These are phyloP conservation scores for Claviceps fusiformis DNA, from an alignment of 2,329 filamentous ascomycete species.

Conservation along the genomic window DNA sequence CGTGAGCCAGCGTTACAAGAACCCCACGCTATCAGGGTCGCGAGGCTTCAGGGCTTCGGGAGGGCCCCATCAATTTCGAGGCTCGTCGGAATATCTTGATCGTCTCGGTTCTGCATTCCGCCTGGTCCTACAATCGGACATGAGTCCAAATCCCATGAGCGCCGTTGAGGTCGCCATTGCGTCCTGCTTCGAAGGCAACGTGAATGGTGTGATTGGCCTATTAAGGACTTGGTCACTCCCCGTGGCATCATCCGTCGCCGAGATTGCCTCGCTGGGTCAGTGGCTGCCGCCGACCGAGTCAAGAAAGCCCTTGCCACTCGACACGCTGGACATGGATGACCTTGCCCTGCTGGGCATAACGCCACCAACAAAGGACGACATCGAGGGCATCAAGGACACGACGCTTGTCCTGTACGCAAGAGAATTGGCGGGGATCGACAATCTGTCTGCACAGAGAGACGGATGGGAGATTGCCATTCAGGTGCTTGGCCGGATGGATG, in stretches of 20 bases:
- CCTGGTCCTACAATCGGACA: constrained; percentile 53
- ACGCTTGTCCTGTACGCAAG: constrained; percentile 66
- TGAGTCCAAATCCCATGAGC: constrained; percentile 64
- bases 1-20: constrained; percentile 36
- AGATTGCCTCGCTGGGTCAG: constrained; percentile 68
- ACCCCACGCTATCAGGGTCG: constrained; percentile 26
- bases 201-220: constrained; percentile 61
- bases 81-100: constrained; percentile 57
- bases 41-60: constrained; percentile 20
- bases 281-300: constrained; percentile 51
- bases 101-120: constrained; percentile 61
- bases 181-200: constrained; percentile 69
- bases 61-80: constrained; percentile 26
- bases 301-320: constrained; percentile 37
- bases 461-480: constrained; percentile 87
- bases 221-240: constrained; percentile 70
- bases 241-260: constrained; percentile 63
- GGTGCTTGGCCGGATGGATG: constrained; percentile 69
- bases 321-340: constrained; percentile 68
- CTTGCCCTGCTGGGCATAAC: constrained; percentile 67
- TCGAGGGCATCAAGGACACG: constrained; percentile 62
- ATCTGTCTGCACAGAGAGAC: constrained; percentile 38
- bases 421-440: constrained; percentile 43
- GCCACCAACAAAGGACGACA: constrained; percentile 41
- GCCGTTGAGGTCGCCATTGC: constrained; percentile 70